phyloP scores from a whole-genome alignment of 495 filamentous ascomycete genomes.

The Evernia prunastri region DNA sequence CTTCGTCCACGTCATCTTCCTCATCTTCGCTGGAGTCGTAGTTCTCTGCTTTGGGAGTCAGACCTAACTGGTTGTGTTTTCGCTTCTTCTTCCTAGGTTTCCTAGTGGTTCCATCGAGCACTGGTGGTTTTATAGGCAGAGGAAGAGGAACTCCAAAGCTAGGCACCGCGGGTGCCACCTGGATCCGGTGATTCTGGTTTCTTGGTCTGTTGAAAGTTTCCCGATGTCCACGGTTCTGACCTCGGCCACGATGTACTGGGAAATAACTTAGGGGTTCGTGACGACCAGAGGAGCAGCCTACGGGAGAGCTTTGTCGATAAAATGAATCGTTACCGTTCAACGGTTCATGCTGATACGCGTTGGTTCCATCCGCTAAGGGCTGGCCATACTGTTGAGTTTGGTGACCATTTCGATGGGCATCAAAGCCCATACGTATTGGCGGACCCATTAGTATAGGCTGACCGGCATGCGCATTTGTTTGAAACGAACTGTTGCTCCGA shows the following conservation, averaged over 20 bases:
- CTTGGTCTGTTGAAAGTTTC: conserved; percentile 41
- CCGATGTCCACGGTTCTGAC: conserved; percentile 38
- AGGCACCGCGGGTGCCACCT: conserved; percentile 52
- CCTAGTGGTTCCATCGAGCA: conserved; percentile 34
- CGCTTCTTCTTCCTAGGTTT: conserved; percentile 69
- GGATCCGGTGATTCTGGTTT: conserved; percentile 35
- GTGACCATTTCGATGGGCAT: conserved; percentile 31
- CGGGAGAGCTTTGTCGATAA: conserved; percentile 18
- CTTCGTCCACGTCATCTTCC: conserved; percentile 68
- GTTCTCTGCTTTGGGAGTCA: conserved; percentile 68
- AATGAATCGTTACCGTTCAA: conserved; percentile 25
- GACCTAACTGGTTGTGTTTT: conserved; percentile 69
- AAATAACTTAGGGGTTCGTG: conserved; percentile 27
- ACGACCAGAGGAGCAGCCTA: neutral
- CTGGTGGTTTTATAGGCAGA: conserved; percentile 53
- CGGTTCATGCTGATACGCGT: conserved; percentile 24
- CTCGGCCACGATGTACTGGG: conserved; percentile 10
- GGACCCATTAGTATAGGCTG: conserved; percentile 52
- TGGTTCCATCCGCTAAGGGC: conserved; percentile 39
- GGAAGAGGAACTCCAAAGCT: conserved; percentile 53
- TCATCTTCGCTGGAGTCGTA: conserved; percentile 67
- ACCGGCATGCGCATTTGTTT: conserved; percentile 22
- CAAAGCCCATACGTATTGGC: conserved; percentile 53
- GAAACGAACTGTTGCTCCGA: neutral
- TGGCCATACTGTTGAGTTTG: conserved; percentile 35